These are phyloP conservation scores for Tulasnella sp. DNA, from an alignment of 768 basidiomycete species.

Conservation along the genomic window DNA sequence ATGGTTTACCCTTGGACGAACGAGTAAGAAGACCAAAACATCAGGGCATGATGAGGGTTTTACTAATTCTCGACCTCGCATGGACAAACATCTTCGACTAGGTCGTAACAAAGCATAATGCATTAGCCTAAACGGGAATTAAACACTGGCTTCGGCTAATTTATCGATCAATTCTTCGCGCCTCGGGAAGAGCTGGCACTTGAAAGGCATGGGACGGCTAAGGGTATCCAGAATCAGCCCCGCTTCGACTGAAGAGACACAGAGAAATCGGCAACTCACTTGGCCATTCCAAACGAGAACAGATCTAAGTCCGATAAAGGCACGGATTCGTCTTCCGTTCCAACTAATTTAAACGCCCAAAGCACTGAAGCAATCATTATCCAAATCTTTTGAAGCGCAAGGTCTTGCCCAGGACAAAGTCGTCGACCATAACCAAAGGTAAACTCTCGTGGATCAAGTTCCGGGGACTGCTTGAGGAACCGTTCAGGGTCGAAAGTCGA, in stretches of 20 bases:
- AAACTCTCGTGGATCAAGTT: slow-evolving; percentile 12
- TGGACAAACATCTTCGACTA: no score
- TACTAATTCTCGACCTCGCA: no score
- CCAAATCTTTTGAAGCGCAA: slow-evolving; percentile 12
- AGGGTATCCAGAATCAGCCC: not conserved
- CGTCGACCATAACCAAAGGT: slow-evolving; percentile 24
- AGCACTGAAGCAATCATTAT: not conserved
- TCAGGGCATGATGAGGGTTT: no score
- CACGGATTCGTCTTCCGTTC: not conserved
- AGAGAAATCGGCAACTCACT: not conserved
- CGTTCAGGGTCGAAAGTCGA: slow-evolving; percentile 28
- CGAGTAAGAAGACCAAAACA: no score
- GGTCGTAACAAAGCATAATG: no score
- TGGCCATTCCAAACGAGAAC: not conserved
- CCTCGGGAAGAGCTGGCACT: not conserved
- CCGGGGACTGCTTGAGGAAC: not conserved
- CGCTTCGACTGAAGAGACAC: not conserved
- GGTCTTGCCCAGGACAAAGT: slow-evolving; percentile 13
- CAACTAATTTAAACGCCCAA: not conserved
- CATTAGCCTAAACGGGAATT: not conserved
- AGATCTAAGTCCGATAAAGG: not conserved
- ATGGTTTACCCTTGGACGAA: no score
- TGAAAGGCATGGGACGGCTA: not conserved
- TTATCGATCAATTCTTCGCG: not conserved
- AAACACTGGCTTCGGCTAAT: not conserved